Evolutionary conservation across 164 flowering plant genomes (phyloP).

Genomic region (Umbellularia californica): DNA sequence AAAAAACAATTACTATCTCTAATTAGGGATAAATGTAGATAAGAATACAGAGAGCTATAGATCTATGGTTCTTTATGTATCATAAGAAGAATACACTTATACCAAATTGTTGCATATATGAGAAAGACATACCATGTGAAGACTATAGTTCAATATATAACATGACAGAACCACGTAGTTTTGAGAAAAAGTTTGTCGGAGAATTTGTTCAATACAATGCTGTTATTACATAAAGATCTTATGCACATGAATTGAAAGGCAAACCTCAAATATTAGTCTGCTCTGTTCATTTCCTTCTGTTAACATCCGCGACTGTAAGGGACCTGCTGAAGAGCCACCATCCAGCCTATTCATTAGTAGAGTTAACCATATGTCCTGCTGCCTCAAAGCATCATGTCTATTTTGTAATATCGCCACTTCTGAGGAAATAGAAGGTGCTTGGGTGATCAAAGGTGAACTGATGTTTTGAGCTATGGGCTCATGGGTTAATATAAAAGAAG

Average conservation of each 20-base stretch:
- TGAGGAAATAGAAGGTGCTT: background rate
- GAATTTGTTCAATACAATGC: background rate
- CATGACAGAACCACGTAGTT: background rate
- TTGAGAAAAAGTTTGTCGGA: background rate
- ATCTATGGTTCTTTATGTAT: background rate
- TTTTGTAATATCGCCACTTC: background rate
- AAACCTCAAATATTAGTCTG: constrained; percentile 5
- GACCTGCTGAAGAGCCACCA: constrained; percentile 1
- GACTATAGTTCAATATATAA: background rate
- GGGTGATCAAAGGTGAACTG: background rate
- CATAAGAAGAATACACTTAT: background rate
- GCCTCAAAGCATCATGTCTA: background rate
- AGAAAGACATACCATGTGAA: background rate
- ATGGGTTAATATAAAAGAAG: background rate
- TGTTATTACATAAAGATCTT: background rate
- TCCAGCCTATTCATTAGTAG: background rate
- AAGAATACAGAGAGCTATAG: background rate
- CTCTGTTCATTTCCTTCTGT: background rate
- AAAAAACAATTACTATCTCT: background rate
- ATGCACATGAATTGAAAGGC: background rate
- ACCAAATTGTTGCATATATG: background rate
- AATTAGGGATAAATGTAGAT: background rate
- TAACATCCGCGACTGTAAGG: background rate
- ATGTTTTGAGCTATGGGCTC: background rate
- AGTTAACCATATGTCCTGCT: background rate